Percentiles rank a stretch among this genome's conserved stretches.
phyloP scores from a whole-genome alignment of 768 basidiomycete genomes.

The Tricholoma terreum region DNA sequence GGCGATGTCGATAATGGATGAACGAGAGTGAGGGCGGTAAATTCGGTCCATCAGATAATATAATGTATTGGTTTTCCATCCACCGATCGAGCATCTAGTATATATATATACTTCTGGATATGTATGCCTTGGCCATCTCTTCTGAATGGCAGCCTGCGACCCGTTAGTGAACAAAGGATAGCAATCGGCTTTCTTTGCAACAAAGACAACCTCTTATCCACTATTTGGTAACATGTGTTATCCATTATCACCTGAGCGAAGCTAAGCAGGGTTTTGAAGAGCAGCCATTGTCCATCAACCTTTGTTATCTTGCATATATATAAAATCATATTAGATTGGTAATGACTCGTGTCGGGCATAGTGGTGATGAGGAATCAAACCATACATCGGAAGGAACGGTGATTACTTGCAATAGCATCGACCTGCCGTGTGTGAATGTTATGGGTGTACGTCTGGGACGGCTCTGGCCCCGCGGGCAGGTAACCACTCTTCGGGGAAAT shows the following conservation, averaged over 20 bases:
- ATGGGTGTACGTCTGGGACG: constrained; percentile 1
- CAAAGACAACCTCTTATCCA: not conserved
- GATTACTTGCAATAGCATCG: not conserved
- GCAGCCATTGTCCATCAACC: no score
- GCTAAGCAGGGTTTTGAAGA: not conserved
- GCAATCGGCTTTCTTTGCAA: not conserved
- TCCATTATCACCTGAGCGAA: not conserved
- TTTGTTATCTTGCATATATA: no score
- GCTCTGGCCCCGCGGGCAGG: constrained; percentile 27
- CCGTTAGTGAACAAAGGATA: not conserved
- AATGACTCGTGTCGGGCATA: no score
- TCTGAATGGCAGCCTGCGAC: not conserved
- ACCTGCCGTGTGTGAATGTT: not conserved
- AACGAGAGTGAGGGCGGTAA: not conserved
- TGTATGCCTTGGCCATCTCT: not conserved
- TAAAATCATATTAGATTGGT: no score
- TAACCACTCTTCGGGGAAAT: constrained; percentile 88
- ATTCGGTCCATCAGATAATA: not conserved
- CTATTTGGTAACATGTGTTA: not conserved
- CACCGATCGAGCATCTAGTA: not conserved
- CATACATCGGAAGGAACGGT: no score
- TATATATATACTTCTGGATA: not conserved
- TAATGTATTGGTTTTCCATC: not conserved
- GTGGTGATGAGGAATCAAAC: no score
- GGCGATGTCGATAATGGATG: constrained; percentile 9